Evolutionary conservation across 192 early-diverging fungal species (phyloP), one percentile per base, ranked within the genome.

Genomic region (Phycomyces blakesleeanus): DNA sequence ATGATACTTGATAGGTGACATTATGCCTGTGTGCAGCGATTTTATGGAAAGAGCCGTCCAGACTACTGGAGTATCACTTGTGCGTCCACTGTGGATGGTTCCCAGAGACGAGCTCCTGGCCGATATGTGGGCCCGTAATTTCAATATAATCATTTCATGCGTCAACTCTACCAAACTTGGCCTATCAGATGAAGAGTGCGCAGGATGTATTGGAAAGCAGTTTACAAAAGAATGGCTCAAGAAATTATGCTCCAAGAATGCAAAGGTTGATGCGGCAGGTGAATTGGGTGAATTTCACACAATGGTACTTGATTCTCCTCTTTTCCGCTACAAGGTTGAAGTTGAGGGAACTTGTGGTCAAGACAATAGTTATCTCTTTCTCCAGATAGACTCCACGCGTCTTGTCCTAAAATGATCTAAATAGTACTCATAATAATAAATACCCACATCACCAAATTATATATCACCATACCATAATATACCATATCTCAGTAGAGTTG

Each of bases 271-370:
- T 51, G 62, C 77, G 59, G 78, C 77, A 24, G 88, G 88, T 11
- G 88, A 89, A 63, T 78, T 74, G 42, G 88, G 88, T 11, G 88
- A 89, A 64, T 88, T 83, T 51, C 88, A 89, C 53, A 87, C 86
- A 1, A 87, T 88, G 86, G 83, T 85, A 3, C 59, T 84, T 1
- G 72, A 85, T 34, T 83, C 79, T n/a, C 82, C 85, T 7, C 67
- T 79, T 12, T 76, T 80, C 29, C 29, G 29, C 29, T 34, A 2
- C 29, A 34, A 34, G 7, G 29, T 14, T 69, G 58, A 7, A 66
- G 66, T 47, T 71, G 71, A 15, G 18, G 29, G 50, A 54, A 34
- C 7, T 34, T 34, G 29, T 34, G 29, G 29, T 5, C 29, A 34
- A 7, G 29, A 34, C 29, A 34, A 34, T 34, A 34, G 29, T 34